Evolutionary conservation across 164 flowering plant species (phyloP), one percentile per base, ranked within the genome.

Genomic region (Akebia trifoliata): DNA sequence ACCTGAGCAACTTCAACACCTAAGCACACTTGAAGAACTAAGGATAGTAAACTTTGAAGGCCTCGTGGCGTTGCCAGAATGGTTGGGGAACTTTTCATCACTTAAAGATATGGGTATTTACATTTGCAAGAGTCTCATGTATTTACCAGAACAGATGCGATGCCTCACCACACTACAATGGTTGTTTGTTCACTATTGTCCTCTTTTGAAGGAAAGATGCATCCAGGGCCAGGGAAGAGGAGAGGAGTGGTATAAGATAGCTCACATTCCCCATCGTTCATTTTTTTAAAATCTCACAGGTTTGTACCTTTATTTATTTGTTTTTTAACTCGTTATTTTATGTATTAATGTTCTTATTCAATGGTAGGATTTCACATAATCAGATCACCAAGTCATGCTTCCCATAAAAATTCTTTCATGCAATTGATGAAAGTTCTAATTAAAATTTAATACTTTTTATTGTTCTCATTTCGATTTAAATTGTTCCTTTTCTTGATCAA

Each of bases 51-150:
- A 54, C 0, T 72, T 66, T 22, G 17, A 11, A 2, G 34, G 28
- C 18, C n/a, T 69, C 45, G 15, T 6, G 5, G 28, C 61, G 31
- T 47, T 72, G 42, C 70, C 73, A 0, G 73, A 65, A 25, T 62
- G 62, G 68, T 20, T 65, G 4, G 32, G 36, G 7, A 31, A 45
- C 22, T 50, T 65, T 31, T 2, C 43, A 11, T 64, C 61, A 4
- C 68, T 69, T 43, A 24, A 18, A 20, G 3, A 26, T 10, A 62
- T 69, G 24, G 7, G 24, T 0, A 54, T 72, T 30, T 31, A 2
- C 1, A 30, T 31, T 15, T 72, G 76, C 50, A 61, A 66, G 8
- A 54, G 25, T 38, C 40, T 72, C 2, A 21, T 1, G 28, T 29
- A 31, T 31, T 37, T 68, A 35, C 68, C 64, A 14, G 28, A 7